These are phyloP conservation scores for Ophiostoma triangulosporum DNA, from an alignment of 2,329 filamentous ascomycete species.

Conservation along the genomic window DNA sequence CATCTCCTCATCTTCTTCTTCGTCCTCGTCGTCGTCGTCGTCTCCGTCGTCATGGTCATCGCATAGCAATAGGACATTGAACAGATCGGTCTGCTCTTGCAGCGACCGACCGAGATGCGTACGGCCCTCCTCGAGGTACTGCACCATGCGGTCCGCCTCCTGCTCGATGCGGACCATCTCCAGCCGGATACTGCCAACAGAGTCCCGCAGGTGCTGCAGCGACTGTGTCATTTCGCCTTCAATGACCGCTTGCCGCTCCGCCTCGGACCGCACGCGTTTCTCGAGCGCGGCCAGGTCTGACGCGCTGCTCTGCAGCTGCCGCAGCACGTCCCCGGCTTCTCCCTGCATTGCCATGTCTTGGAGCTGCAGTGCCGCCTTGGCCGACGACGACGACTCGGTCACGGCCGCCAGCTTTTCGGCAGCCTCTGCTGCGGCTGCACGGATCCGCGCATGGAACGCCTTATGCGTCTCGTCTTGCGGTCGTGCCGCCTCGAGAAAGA, in stretches of 20 bases:
- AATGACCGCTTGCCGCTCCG: constrained; percentile 10
- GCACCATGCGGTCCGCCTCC: constrained; percentile 12
- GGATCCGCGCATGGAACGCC: constrained; percentile 12
- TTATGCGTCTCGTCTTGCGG: constrained; percentile 11
- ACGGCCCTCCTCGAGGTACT: constrained; percentile 9
- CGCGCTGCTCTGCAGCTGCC: constrained; percentile 30
- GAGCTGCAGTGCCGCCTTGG: background rate
- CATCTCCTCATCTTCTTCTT: constrained; percentile 2
- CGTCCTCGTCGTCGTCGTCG: background rate
- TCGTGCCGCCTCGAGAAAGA: constrained; percentile 3
- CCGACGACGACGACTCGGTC: background rate
- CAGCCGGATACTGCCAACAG: constrained; percentile 11
- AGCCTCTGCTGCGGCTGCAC: constrained; percentile 1
- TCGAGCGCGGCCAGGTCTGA: constrained; percentile 56
- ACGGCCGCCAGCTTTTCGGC: constrained; percentile 1
- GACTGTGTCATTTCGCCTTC: constrained; percentile 11
- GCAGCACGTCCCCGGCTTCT: constrained; percentile 26
- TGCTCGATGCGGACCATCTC: constrained; percentile 14
- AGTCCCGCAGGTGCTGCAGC: constrained; percentile 11
- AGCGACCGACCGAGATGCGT: constrained; percentile 11
- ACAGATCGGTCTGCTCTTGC: constrained; percentile 13
- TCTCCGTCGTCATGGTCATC: constrained; percentile 1
- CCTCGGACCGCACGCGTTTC: constrained; percentile 38
- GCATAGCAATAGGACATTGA: constrained; percentile 6
- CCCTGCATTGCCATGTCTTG: constrained; percentile 1